A percentile compares a stretch with the other conserved stretches of the same genome.
Conservation (phyloP, 768 basidiomycete genomes). For the Pulveroboletus sp. region DNA sequence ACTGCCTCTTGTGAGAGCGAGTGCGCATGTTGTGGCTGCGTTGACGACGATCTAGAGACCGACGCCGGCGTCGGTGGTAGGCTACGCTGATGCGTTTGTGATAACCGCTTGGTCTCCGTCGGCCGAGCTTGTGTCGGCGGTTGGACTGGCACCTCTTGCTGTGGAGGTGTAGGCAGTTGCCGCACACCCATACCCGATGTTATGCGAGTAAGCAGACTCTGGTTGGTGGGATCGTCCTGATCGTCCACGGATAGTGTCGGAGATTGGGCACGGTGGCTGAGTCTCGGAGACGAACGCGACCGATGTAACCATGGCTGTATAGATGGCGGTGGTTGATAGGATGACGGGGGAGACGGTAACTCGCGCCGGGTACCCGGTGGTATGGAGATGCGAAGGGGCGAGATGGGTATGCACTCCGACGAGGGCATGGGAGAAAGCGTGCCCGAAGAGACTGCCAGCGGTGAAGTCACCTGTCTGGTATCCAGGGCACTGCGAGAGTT, state of each 20-base stretch:
- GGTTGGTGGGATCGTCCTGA: conserved; percentile 11
- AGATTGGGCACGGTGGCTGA: conserved; percentile 18
- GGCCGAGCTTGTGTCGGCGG: conserved; percentile 12
- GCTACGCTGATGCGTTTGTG: conserved; percentile 33
- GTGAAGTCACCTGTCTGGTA: conserved; percentile 10
- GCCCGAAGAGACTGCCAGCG: conserved; percentile 20
- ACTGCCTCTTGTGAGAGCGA: conserved; percentile 16
- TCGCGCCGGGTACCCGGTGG: conserved; percentile 22
- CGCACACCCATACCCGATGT: conserved; percentile 22
- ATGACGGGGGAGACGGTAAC: conserved; percentile 29
- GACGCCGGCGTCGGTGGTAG: conserved; percentile 40
- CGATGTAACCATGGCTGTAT: conserved; percentile 30
- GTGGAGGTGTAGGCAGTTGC: conserved; percentile 34
- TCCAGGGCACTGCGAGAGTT: conserved; percentile 11
- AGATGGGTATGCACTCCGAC: conserved; percentile 27
- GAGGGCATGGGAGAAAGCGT: conserved; percentile 29
- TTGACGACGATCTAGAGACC: conserved; percentile 15
- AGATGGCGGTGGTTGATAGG: conserved; percentile 29
- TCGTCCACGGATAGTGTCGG: conserved; percentile 17
- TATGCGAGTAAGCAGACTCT: conserved; percentile 16
- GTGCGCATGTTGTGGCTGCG: conserved; percentile 20
- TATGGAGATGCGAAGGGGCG: conserved; percentile 20
- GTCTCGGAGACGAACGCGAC: conserved; percentile 38
- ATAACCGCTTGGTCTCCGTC: conserved; percentile 20
- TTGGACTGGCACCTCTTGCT: conserved; percentile 15